Conservation (phyloP, 768 basidiomycete species). For the Tubosaeta sp. region DNA sequence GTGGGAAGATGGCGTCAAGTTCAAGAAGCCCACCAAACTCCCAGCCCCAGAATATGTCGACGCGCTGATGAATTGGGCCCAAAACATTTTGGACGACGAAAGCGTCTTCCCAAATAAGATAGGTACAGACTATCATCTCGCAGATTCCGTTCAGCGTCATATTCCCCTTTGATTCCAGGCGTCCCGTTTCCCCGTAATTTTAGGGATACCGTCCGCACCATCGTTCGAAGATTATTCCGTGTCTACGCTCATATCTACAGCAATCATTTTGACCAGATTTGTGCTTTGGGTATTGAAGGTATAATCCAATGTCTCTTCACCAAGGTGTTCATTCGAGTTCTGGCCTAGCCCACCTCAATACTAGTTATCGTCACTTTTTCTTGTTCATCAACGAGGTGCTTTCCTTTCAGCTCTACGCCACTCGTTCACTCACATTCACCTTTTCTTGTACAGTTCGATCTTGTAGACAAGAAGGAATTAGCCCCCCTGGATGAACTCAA, state of each 20-base stretch:
- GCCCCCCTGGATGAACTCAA: slow-evolving; percentile 94
- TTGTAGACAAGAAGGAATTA: slow-evolving; percentile 95
- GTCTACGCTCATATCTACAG: slow-evolving; percentile 99
- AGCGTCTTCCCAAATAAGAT: slow-evolving; percentile 91
- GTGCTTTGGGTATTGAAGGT: slow-evolving; percentile 98
- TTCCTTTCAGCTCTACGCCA: not conserved
- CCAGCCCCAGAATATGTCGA: slow-evolving; percentile 96
- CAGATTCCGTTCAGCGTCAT: slow-evolving; percentile 6
- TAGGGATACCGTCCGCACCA: slow-evolving; percentile 85
- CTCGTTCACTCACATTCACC: slow-evolving; percentile 8
- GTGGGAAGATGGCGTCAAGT: slow-evolving; percentile 88
- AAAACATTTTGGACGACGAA: slow-evolving; percentile 89
- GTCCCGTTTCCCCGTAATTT: slow-evolving; percentile 90
- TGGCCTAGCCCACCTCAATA: slow-evolving; percentile 87
- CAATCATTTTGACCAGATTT: slow-evolving; percentile 98
- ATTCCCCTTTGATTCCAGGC: slow-evolving; percentile 42
- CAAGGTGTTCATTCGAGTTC: not conserved
- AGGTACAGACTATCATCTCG: slow-evolving; percentile 42
- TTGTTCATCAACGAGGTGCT: slow-evolving; percentile 91
- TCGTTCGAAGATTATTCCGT: slow-evolving; percentile 88
- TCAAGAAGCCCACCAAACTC: slow-evolving; percentile 89
- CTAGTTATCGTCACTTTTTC: slow-evolving; percentile 97
- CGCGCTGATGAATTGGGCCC: slow-evolving; percentile 98
- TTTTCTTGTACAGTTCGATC: slow-evolving; percentile 59
- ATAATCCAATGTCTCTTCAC: slow-evolving; percentile 5